Evolutionary conservation across 768 basidiomycete genomes (phyloP), one percentile per base, ranked within the genome.

Genomic region (Rhodotorula diobovata): DNA sequence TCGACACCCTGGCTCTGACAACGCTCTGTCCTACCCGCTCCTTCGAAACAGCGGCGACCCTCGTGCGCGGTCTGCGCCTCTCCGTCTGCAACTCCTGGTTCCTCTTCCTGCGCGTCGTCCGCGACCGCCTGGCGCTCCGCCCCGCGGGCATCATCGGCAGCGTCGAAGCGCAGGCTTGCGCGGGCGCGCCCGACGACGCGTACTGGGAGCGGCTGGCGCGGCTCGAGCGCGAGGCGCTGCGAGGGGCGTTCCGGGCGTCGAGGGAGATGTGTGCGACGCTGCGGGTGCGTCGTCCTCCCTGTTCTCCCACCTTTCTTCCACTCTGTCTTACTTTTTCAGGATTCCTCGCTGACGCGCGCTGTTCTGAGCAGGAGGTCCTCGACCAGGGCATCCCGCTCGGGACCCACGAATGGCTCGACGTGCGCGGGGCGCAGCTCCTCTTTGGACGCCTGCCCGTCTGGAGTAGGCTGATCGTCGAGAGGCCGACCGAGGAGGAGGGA

Each of bases 381-480:
- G 9, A 45, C 11, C 10, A 39, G 14, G 63, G 45, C 14, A 37
- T 57, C 28, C 45, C 63, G 32, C 63, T 65, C 55, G 63, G 63
- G 7, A 57, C 55, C 21, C 63, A 65, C 46, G 35, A 35, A 12
- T 65, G 63, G 63, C 55, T 65, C 43, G 63, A 65, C 45, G 1
- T 30, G 5, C 41, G 63, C 4, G 23, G 30, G 1, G 23, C n/a
- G 30, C 28, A 35, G 28, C 12, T 65, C 25, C 41, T 65, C 6
- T 65, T 65, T 28, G 25, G 39, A 0, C 32, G 55, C 2, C 14
- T 55, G 45, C 32, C 30, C 12, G 1, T 57, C 8, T 65, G 63
- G 63, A 25, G n/a, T 7, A 11, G 0, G 9, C 25, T 43, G 8
- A 35, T 65, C n/a, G 5, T 65, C 1, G 1, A 11, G 1, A 4